Base-by-base conservation (phyloP, 139 green algal species). In the Limnomonas spitsbergensis region DNA sequence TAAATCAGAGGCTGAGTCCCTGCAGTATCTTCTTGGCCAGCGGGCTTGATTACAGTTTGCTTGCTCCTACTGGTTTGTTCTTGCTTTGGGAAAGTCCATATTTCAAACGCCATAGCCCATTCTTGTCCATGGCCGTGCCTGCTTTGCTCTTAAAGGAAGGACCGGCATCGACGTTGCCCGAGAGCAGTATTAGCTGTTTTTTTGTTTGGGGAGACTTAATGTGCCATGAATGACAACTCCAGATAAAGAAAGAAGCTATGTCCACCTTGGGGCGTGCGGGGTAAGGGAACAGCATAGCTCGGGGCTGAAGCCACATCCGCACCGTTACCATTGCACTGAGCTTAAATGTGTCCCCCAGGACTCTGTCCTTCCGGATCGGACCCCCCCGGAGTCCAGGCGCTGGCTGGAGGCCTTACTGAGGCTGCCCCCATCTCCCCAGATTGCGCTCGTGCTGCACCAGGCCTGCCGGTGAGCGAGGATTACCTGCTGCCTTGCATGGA, bases 321-420 rank as follows among this genome's bases (percentile, higher is more conserved):
- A n/a, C n/a, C n/a, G n/a, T n/a, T n/a, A n/a, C n/a, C n/a, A n/a
- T n/a, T n/a, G n/a, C n/a, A n/a, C n/a, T n/a, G n/a, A n/a, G n/a
- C n/a, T n/a, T n/a, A n/a, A n/a, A n/a, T n/a, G n/a, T n/a, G 29
- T 61, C 47, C 47, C 20, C 14, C 47, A 61, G 47, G 47, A 61
- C 14, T 14, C 47, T 29, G 47, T 20, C 14, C 47, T 61, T 61
- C 47, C 47, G 20, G 14, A 14, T 29, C 47, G 56, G n/a, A 70
- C 56, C 14, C 56, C 56, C n/a, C 14, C 9, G 4, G 14, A 37
- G 29, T 70, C 14, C n/a, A 7, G 56, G 7, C 9, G 24, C 4
- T 70, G 56, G 56, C 56, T 70, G 56, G 56, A 70, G 56, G 56
- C 7, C 29, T 9, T 70, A 20, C 56, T 70, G 56, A 24, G 56